These are phyloP conservation scores for Huntiella omanensis DNA, from an alignment of 2,329 filamentous ascomycete genomes.

Conservation along the genomic window DNA sequence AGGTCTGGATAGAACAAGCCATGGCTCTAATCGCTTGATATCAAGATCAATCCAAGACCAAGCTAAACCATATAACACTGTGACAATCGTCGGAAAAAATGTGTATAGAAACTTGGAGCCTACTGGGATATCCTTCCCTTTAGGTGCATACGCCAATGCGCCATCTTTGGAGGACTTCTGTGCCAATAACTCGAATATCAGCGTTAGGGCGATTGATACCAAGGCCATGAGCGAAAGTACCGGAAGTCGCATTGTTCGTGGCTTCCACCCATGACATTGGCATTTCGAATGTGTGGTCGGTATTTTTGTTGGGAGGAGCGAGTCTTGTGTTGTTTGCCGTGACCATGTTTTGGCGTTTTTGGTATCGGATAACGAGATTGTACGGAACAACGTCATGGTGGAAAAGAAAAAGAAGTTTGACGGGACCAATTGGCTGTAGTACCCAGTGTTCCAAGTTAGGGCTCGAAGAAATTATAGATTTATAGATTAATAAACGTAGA, in stretches of 20 bases:
- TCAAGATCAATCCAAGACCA: slow-evolving; percentile 45
- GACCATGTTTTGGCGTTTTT: no score
- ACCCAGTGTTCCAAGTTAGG: no score
- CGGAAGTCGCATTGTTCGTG: slow-evolving; percentile 12
- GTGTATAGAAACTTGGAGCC: slow-evolving; percentile 23
- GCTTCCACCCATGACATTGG: slow-evolving; percentile 11
- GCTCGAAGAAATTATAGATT: no score
- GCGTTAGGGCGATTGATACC: slow-evolving; percentile 22
- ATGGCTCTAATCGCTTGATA: slow-evolving; percentile 38
- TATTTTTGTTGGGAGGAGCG: no score
- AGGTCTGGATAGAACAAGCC: slow-evolving; percentile 32
- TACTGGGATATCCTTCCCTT: slow-evolving; percentile 18
- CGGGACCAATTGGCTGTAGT: no score
- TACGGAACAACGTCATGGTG: no score
- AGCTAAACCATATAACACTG: slow-evolving; percentile 33
- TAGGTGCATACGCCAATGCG: slow-evolving; percentile 19
- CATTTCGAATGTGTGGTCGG: not conserved
- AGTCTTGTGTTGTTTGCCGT: no score
- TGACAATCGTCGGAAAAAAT: slow-evolving; percentile 33
- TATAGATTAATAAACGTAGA: no score
- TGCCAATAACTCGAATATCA: slow-evolving; percentile 26
- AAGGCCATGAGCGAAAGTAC: slow-evolving; percentile 21
- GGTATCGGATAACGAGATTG: no score
- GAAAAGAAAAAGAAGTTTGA: no score
- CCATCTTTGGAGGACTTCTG: slow-evolving; percentile 21